phyloP scores from a whole-genome alignment of 345 rosid genomes.

The Populus ilicifolia region DNA sequence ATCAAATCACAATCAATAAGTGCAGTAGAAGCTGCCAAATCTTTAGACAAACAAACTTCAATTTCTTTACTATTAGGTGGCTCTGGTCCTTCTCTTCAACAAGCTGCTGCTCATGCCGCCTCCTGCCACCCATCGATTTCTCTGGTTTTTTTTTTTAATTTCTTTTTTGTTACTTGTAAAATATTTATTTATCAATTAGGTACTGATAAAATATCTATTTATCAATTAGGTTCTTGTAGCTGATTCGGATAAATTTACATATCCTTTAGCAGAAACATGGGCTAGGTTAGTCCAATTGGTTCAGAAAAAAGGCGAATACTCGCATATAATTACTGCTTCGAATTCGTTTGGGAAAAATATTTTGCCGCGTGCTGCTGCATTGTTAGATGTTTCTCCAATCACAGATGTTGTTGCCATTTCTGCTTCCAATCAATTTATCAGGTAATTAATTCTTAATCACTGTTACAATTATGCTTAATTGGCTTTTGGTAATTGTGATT shows the following conservation, averaged over 20 bases:
- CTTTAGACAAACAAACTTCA: constrained; percentile 45
- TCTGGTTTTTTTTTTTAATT: constrained; percentile 31
- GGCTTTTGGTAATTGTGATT: too few relatives aligned
- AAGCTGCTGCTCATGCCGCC: constrained; percentile 72
- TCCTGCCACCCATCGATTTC: constrained; percentile 75
- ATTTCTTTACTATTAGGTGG: constrained; percentile 78
- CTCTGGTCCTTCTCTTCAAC: constrained; percentile 67
- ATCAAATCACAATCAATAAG: constrained; percentile 59
- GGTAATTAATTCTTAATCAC: constrained; percentile 33
- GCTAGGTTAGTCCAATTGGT: constrained; percentile 70
- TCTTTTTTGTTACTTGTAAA: background rate
- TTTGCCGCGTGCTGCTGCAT: constrained; percentile 88
- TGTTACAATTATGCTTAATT: too few relatives aligned
- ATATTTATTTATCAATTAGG: constrained; percentile 32
- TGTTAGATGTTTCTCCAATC: constrained; percentile 85
- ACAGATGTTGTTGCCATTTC: constrained; percentile 79
- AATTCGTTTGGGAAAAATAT: constrained; percentile 89
- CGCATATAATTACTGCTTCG: constrained; percentile 72
- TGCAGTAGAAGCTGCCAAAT: constrained; percentile 76
- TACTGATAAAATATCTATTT: constrained; percentile 5
- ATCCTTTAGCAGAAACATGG: constrained; percentile 88
- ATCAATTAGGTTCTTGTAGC: constrained; percentile 73
- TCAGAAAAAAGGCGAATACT: constrained; percentile 59
- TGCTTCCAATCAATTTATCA: constrained; percentile 59
- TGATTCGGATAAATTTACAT: constrained; percentile 68